These are phyloP conservation scores for Cytospora schulzeri DNA, from an alignment of 2,329 filamentous ascomycete species.

Conservation along the genomic window DNA sequence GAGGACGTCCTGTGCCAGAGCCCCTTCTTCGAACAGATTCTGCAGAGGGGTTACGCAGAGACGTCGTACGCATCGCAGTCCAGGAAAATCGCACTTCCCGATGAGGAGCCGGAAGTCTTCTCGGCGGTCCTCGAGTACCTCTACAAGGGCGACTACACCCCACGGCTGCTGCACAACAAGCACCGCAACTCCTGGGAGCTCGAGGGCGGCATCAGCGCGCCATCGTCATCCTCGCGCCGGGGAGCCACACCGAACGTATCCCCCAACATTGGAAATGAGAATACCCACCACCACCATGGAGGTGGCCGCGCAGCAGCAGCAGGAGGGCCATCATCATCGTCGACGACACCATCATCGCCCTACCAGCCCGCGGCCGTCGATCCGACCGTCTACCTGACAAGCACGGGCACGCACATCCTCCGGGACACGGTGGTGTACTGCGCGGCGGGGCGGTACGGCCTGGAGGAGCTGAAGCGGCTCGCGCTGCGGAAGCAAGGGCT, in stretches of 20 bases:
- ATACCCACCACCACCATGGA: constrained; percentile 36
- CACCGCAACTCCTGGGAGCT: constrained; percentile 86
- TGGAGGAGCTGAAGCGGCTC: constrained; percentile 90
- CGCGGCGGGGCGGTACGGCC: constrained; percentile 83
- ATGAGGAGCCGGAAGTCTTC: constrained; percentile 88
- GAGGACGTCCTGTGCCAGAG: constrained; percentile 88
- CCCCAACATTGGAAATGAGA: constrained; percentile 50
- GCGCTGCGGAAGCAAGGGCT: constrained; percentile 92
- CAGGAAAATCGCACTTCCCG: constrained; percentile 73
- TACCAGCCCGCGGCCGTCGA: constrained; percentile 66
- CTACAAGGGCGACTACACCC: constrained; percentile 96
- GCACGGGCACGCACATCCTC: constrained; percentile 75
- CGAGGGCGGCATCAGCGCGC: constrained; percentile 62
- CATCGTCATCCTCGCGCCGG: constrained; percentile 38
- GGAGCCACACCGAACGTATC: constrained; percentile 49
- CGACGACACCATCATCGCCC: constrained; percentile 40
- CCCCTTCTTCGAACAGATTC: constrained; percentile 76
- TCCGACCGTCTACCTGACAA: constrained; percentile 76
- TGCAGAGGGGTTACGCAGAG: constrained; percentile 73
- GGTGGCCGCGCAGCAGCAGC: constrained; percentile 45
- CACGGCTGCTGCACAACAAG: constrained; percentile 84
- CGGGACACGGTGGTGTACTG: constrained; percentile 96
- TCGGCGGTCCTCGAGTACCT: constrained; percentile 94
- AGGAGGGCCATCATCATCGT: constrained; percentile 18
- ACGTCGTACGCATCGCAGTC: constrained; percentile 53